These are phyloP conservation scores for Lyophyllum decastes DNA, from an alignment of 768 basidiomycete species.

Conservation along the genomic window DNA sequence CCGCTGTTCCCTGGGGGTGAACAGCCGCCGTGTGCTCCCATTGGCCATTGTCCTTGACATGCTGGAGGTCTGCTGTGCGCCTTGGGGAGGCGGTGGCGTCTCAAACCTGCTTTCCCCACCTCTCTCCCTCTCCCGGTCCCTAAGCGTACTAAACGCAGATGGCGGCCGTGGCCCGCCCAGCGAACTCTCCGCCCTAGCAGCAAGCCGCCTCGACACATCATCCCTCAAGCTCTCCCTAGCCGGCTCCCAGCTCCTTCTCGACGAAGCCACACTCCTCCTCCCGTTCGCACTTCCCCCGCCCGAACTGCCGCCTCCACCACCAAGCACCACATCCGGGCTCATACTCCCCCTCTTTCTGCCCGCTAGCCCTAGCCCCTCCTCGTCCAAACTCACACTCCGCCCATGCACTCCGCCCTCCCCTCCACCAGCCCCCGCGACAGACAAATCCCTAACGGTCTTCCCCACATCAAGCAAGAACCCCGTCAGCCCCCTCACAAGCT, in stretches of 20 bases:
- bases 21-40: slow-evolving; percentile 47
- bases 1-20: slow-evolving; percentile 58
- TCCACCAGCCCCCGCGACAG: slow-evolving; percentile 25
- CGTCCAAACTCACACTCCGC: slow-evolving; percentile 56
- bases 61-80: not conserved
- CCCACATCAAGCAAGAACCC: slow-evolving; percentile 77
- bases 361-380: slow-evolving; percentile 39
- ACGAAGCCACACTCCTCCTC: slow-evolving; percentile 56
- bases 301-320: slow-evolving; percentile 9
- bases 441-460: slow-evolving; percentile 61
- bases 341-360: slow-evolving; percentile 25
- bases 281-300: slow-evolving; percentile 36
- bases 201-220: slow-evolving; percentile 36
- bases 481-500: slow-evolving; percentile 75
- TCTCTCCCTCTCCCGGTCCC: slow-evolving; percentile 22
- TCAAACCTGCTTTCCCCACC: slow-evolving; percentile 12
- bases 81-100: slow-evolving; percentile 24
- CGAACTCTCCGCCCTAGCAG: slow-evolving; percentile 36
- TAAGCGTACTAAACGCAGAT: slow-evolving; percentile 28
- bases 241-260: slow-evolving; percentile 51
- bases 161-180: slow-evolving; percentile 34
- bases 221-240: slow-evolving; percentile 54
- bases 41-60: not conserved
- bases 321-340: slow-evolving; percentile 27
- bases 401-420: slow-evolving; percentile 41